Percentiles rank a stretch among this genome's conserved stretches.
phyloP scores from a whole-genome alignment of 768 basidiomycete genomes.

The Tulasnella sp. region DNA sequence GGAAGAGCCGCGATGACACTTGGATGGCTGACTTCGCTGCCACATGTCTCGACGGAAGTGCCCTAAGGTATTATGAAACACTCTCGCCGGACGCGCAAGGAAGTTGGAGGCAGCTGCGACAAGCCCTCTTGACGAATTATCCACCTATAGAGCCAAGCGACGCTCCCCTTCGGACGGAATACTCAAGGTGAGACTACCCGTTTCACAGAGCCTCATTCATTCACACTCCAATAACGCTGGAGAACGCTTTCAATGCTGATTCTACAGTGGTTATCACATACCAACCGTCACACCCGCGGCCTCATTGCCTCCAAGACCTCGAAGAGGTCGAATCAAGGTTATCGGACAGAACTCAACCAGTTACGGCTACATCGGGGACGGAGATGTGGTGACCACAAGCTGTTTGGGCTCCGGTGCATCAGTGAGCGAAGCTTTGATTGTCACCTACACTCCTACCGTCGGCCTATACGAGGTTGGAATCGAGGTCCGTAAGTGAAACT shows the following conservation, averaged over 20 bases:
- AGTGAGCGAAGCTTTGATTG: not conserved
- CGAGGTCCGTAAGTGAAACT: no score
- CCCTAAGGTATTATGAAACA: not conserved
- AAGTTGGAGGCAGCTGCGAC: not conserved
- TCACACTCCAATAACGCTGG: no score
- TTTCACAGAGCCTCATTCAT: no score
- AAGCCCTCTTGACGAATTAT: no score
- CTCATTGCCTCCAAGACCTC: no score
- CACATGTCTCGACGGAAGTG: not conserved
- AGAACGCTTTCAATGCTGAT: no score
- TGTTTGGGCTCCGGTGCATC: not conserved
- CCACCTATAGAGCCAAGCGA: no score
- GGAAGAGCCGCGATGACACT: not conserved
- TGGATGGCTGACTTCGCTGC: not conserved
- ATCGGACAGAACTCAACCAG: not conserved
- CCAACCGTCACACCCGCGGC: no score
- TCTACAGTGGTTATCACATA: no score
- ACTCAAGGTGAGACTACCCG: no score
- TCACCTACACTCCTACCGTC: not conserved
- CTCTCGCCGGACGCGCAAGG: not conserved
- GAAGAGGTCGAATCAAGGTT: no score
- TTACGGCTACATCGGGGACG: not conserved
- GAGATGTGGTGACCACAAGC: not conserved
- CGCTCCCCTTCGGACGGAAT: no score
- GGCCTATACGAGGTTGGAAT: not conserved